phyloP scores from a whole-genome alignment of 202 grass and related monocot genomes.

The Setaria viridis region DNA sequence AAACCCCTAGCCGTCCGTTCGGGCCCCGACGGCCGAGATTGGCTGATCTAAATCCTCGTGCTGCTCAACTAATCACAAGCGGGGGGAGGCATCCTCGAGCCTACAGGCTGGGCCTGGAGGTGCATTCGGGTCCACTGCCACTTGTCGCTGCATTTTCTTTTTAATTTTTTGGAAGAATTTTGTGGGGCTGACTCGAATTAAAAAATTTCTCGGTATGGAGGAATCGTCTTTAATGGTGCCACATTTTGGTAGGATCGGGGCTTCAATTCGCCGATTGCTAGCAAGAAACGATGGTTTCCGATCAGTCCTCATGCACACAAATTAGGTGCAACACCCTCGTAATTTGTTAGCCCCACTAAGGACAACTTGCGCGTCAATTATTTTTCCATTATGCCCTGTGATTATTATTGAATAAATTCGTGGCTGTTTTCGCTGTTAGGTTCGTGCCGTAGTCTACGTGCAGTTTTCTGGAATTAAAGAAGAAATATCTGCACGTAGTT shows the following conservation, averaged over 20 bases:
- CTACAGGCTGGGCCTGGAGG: constrained; percentile 46
- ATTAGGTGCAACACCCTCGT: constrained; percentile 19
- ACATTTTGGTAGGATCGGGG: constrained; percentile 40
- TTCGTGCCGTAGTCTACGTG: neutral
- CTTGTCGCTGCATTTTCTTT: neutral
- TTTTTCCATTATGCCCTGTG: neutral
- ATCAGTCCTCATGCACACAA: constrained; percentile 7
- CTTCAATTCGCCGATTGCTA: constrained; percentile 31
- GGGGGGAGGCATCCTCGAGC: neutral
- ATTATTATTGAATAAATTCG: neutral
- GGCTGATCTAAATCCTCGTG: neutral
- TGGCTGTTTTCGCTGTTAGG: neutral
- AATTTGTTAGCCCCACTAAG: constrained; percentile 15
- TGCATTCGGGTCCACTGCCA: constrained; percentile 3
- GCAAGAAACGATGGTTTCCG: neutral
- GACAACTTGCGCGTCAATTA: neutral
- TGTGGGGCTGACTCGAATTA: constrained; percentile 23
- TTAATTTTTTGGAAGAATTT: neutral
- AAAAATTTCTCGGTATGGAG: constrained; percentile 20
- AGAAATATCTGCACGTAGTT: constrained; percentile 15
- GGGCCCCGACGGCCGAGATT: constrained; percentile 2
- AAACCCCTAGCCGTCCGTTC: constrained; percentile 2
- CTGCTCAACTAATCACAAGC: neutral
- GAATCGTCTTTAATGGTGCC: constrained; percentile 42
- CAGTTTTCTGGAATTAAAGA: constrained; percentile 41